Evolutionary conservation across 2,329 filamentous ascomycete genomes (phyloP).

Genomic region (Alternaria longipes): DNA sequence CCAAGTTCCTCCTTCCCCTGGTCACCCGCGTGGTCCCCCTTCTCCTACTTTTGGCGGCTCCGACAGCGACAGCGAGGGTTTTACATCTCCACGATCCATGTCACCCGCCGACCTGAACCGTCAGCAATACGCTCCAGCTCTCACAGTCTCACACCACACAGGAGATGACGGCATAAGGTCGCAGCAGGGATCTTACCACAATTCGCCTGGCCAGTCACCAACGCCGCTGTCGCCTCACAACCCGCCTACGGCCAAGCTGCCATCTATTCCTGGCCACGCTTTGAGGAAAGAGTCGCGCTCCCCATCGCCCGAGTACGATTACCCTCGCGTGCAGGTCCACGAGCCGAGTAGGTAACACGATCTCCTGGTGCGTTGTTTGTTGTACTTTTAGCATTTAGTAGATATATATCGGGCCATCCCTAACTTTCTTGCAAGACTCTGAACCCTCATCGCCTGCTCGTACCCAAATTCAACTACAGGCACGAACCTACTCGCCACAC

Average conservation of each 20-base stretch:
- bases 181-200: constrained; percentile 43
- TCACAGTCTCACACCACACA: constrained; percentile 36
- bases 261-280: constrained; percentile 36
- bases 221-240: constrained; percentile 37
- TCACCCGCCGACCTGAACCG: constrained; percentile 37
- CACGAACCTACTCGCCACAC: constrained; percentile 30
- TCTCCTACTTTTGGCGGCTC: constrained; percentile 40
- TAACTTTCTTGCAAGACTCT: constrained; percentile 38
- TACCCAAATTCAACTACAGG: constrained; percentile 17
- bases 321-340: constrained; percentile 30
- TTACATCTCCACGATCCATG: constrained; percentile 32
- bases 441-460: constrained; percentile 25
- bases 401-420: constrained; percentile 31
- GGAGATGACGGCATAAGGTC: constrained; percentile 32
- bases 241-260: constrained; percentile 36
- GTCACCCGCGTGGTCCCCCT: constrained; percentile 24
- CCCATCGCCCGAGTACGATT: constrained; percentile 27
- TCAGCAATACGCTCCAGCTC: constrained; percentile 40
- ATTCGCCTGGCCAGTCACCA: constrained; percentile 34
- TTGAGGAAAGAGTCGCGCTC: constrained; percentile 34
- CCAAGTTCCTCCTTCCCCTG: constrained; percentile 45
- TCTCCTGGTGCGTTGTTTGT: constrained; percentile 35
- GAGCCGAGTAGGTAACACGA: constrained; percentile 45
- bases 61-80: constrained; percentile 39
- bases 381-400: constrained; percentile 40